Conservation (phyloP, 495 filamentous ascomycete species). For the Penicillium silybi region DNA sequence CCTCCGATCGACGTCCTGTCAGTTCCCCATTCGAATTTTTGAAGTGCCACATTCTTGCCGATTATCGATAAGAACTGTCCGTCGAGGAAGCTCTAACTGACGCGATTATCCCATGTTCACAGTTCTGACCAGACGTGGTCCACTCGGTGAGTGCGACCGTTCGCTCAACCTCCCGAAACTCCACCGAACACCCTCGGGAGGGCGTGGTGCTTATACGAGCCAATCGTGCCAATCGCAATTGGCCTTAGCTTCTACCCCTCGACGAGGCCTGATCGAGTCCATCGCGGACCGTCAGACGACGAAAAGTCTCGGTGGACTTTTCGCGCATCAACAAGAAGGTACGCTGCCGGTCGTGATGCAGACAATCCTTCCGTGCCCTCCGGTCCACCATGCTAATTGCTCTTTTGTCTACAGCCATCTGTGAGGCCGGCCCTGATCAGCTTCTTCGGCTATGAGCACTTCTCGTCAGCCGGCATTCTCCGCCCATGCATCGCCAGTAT, state of each 20-base stretch:
- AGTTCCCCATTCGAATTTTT: conserved; percentile 15
- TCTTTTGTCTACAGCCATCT: conserved; percentile 21
- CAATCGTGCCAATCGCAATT: conserved; percentile 17
- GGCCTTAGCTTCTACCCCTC: neutral
- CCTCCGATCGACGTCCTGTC: conserved; percentile 61
- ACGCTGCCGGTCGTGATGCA: conserved; percentile 15
- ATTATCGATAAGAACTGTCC: conserved; percentile 17
- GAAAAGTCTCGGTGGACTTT: conserved; percentile 10
- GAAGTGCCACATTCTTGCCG: conserved; percentile 17
- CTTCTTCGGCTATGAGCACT: conserved; percentile 45
- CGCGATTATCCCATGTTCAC: conserved; percentile 2
- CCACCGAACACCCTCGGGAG: conserved; percentile 20
- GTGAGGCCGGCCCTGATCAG: conserved; percentile 30
- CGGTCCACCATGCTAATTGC: conserved; percentile 20
- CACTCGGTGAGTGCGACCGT: conserved; percentile 29
- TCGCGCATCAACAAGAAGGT: conserved; percentile 18
- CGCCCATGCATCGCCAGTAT: conserved; percentile 30
- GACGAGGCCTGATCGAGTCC: conserved; percentile 11
- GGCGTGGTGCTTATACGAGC: conserved; percentile 20
- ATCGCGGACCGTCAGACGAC: conserved; percentile 8
- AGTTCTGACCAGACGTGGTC: conserved; percentile 19
- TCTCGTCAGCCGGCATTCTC: conserved; percentile 32
- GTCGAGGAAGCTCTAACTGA: conserved; percentile 13
- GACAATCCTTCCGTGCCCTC: conserved; percentile 5
- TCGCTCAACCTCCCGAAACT: conserved; percentile 16